Evolutionary conservation across 495 filamentous ascomycete species (phyloP).

Genomic region (Penicillium samsonianum): DNA sequence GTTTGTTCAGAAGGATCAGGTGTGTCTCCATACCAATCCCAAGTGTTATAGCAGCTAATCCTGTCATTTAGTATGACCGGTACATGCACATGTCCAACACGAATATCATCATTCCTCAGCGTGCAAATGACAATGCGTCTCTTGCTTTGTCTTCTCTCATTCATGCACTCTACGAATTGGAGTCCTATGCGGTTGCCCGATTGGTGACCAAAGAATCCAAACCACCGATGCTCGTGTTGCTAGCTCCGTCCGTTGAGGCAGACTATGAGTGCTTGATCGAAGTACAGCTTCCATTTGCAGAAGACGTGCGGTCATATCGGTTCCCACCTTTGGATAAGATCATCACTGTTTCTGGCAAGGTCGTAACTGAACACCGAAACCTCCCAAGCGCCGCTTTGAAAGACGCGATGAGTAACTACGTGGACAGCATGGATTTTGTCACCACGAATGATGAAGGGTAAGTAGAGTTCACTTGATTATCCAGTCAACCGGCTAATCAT

Average conservation of each 20-base stretch:
- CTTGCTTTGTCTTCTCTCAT: constrained; percentile 89
- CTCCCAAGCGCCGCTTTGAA: constrained; percentile 75
- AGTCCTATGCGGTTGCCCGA: constrained; percentile 84
- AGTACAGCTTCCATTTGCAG: constrained; percentile 88
- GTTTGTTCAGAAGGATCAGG: constrained; percentile 74
- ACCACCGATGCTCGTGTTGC: constrained; percentile 73
- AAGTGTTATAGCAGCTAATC: constrained; percentile 15
- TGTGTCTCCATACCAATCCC: constrained; percentile 35
- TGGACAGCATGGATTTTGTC: constrained; percentile 89
- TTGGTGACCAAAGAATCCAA: constrained; percentile 80
- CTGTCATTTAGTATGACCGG: constrained; percentile 65
- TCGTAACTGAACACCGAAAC: constrained; percentile 79
- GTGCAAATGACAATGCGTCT: constrained; percentile 69
- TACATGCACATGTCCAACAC: constrained; percentile 82
- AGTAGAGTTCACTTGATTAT: constrained; percentile 10
- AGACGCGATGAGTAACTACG: constrained; percentile 83
- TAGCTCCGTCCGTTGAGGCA: constrained; percentile 77
- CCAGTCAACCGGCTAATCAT: background rate
- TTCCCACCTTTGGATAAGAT: constrained; percentile 91
- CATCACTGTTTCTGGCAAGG: constrained; percentile 84
- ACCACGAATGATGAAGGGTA: constrained; percentile 72
- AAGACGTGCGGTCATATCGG: constrained; percentile 84
- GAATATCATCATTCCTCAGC: constrained; percentile 71
- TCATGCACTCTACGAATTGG: constrained; percentile 81
- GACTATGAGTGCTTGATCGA: constrained; percentile 90